These are phyloP conservation scores for Plenodomus biglobosus DNA, from an alignment of 2,329 filamentous ascomycete genomes.

Conservation along the genomic window DNA sequence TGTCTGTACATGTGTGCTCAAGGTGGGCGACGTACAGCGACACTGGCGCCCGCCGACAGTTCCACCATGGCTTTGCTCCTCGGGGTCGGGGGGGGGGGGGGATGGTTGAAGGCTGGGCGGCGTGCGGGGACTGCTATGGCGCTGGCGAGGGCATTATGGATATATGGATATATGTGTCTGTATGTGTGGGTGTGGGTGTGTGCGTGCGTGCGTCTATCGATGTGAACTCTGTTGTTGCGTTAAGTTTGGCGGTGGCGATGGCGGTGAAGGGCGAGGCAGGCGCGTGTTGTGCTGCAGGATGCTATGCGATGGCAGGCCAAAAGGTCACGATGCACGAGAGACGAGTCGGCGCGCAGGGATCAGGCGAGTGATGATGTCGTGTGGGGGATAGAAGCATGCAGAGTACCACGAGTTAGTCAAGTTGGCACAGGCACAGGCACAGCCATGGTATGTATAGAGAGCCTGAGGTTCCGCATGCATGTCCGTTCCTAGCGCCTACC, in stretches of 20 bases:
- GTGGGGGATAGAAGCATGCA: conserved; percentile 6
- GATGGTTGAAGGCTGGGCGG: conserved; percentile 3
- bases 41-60: conserved; percentile 46
- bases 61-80: conserved; percentile 41
- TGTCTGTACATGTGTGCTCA: not conserved
- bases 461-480: conserved; percentile 2
- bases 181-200: conserved; percentile 10
- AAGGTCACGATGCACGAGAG: conserved; percentile 32
- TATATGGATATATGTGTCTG: conserved; percentile 4
- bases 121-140: conserved; percentile 38
- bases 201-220: conserved; percentile 9
- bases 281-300: no score
- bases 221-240: conserved; percentile 1
- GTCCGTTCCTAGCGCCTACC: not conserved
- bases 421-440: no score
- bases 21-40: conserved; percentile 40
- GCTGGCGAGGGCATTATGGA: conserved; percentile 31
- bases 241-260: not conserved
- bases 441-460: no score
- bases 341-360: conserved; percentile 34
- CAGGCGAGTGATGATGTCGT: conserved; percentile 32
- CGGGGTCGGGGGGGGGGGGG: not conserved
- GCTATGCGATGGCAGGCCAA: no score
- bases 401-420: no score
- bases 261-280: not conserved